These are phyloP conservation scores for Collybia sordida DNA, from an alignment of 768 basidiomycete species.

Conservation along the genomic window DNA sequence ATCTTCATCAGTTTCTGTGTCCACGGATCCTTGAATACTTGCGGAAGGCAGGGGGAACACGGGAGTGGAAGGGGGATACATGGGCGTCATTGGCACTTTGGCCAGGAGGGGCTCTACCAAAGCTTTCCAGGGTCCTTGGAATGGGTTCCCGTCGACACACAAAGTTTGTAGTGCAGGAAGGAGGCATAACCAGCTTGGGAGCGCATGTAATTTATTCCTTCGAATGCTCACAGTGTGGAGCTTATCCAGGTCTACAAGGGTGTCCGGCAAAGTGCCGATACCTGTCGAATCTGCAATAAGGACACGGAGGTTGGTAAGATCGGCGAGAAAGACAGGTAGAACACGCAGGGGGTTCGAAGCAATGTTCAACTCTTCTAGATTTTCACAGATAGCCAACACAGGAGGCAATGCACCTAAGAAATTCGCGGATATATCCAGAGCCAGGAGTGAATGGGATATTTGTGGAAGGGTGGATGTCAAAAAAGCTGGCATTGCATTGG, in stretches of 20 bases:
- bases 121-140: constrained; percentile 90
- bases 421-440: constrained; percentile 91
- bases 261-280: constrained; percentile 71
- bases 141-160: constrained; percentile 94
- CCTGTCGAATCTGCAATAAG: constrained; percentile 93
- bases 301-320: constrained; percentile 76
- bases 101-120: constrained; percentile 83
- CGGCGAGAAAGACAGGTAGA: constrained; percentile 86
- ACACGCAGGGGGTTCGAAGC: constrained; percentile 88
- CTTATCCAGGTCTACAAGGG: constrained; percentile 69
- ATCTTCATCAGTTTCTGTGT: constrained; percentile 55
- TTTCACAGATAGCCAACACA: constrained; percentile 73
- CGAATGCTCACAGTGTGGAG: constrained; percentile 90
- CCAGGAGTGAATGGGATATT: constrained; percentile 78
- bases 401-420: constrained; percentile 83
- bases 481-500: constrained; percentile 76
- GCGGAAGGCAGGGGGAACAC: constrained; percentile 52
- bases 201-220: constrained; percentile 80
- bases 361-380: constrained; percentile 91
- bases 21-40: constrained; percentile 35
- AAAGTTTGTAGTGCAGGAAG: constrained; percentile 83
- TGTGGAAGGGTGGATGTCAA: constrained; percentile 68
- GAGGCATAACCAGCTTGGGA: constrained; percentile 95
- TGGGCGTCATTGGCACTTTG: constrained; percentile 56
- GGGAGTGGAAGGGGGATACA: constrained; percentile 68